A percentile compares a stretch with the other conserved stretches of the same genome.
Evolutionary conservation across 2,329 filamentous ascomycete genomes (phyloP).

Genomic region (Fusarium bactridioides): DNA sequence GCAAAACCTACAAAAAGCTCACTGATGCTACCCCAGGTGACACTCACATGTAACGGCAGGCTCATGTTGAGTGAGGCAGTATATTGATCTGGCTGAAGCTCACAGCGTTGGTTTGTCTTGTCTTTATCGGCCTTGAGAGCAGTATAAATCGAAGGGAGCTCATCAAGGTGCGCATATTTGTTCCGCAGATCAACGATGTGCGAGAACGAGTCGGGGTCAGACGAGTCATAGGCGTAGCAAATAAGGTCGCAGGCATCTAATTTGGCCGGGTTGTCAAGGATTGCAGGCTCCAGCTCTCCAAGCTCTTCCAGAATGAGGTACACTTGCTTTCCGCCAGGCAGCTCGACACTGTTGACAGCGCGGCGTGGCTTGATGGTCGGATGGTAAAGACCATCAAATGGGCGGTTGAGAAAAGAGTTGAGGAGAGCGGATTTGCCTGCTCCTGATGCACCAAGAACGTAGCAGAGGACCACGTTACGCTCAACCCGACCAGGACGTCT

Average conservation of each 20-base stretch:
- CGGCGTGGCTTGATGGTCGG: conserved; percentile 95
- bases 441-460: conserved; percentile 83
- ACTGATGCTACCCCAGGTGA: conserved; percentile 91
- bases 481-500: conserved; percentile 85
- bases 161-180: conserved; percentile 83
- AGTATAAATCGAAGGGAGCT: conserved; percentile 90
- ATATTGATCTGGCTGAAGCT: conserved; percentile 91
- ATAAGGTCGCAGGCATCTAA: conserved; percentile 92
- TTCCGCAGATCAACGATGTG: conserved; percentile 85
- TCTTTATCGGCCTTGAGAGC: conserved; percentile 95
- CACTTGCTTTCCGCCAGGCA: conserved; percentile 95
- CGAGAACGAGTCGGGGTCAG: conserved; percentile 93
- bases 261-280: conserved; percentile 89
- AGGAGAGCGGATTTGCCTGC: conserved; percentile 92
- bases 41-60: conserved; percentile 91
- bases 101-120: conserved; percentile 93
- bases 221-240: conserved; percentile 96
- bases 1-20: conserved; percentile 93
- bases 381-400: conserved; percentile 83
- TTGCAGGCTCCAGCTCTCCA: conserved; percentile 92
- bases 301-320: conserved; percentile 96
- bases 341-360: conserved; percentile 94
- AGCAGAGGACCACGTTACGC: conserved; percentile 92
- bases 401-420: conserved; percentile 88
- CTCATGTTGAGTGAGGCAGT: conserved; percentile 86